Conservation (phyloP, 495 filamentous ascomycete genomes). For the Aspergillus egyptiacus region DNA sequence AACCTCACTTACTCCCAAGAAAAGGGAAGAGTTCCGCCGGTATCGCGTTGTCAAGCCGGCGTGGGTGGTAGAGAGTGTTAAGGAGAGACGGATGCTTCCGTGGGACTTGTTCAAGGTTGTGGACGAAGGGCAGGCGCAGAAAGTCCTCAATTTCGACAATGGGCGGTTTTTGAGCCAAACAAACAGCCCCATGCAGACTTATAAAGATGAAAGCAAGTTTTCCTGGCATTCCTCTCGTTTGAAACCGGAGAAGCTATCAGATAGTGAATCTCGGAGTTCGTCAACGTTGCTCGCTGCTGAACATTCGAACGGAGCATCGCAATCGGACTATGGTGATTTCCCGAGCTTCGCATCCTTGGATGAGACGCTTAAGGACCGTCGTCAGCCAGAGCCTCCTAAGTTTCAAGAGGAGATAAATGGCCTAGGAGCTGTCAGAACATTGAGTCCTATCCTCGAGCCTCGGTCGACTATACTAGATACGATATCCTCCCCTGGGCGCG, state of each 20-base stretch:
- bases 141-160: conserved; percentile 68
- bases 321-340: conserved; percentile 44
- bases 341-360: conserved; percentile 33
- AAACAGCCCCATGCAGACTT: conserved; percentile 50
- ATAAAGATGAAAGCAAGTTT: conserved; percentile 66
- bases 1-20: conserved; percentile 83
- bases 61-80: conserved; percentile 87
- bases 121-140: conserved; percentile 71
- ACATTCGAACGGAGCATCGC: conserved; percentile 10
- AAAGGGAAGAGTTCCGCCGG: conserved; percentile 72
- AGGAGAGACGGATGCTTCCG: conserved; percentile 69
- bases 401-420: background rate
- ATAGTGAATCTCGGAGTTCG: background rate
- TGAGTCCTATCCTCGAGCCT: no score
- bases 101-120: conserved; percentile 80
- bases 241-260: conserved; percentile 17
- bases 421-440: background rate
- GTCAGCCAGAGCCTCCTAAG: background rate
- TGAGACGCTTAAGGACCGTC: conserved; percentile 6
- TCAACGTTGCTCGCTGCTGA: background rate
- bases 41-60: conserved; percentile 95
- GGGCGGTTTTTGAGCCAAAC: conserved; percentile 62
- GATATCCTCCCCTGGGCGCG: no score
- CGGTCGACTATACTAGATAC: no score
- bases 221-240: conserved; percentile 79